phyloP scores from a whole-genome alignment of 2,329 filamentous ascomycete genomes.

The Coniosporium tulheliwenetii region DNA sequence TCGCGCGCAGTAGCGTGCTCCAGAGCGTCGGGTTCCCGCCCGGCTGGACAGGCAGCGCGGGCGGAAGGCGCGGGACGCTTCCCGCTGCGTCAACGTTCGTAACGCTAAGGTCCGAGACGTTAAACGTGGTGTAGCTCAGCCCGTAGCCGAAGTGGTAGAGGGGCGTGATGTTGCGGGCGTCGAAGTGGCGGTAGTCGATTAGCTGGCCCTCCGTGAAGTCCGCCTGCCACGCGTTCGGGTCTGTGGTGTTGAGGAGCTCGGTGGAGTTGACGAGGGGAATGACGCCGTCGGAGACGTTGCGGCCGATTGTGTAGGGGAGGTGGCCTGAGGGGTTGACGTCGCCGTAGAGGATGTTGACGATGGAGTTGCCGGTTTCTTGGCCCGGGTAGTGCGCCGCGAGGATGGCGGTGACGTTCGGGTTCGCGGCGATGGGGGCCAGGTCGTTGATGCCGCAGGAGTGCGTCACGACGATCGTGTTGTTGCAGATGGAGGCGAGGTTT shows the following conservation, averaged over 20 bases:
- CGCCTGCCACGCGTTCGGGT: conserved; percentile 26
- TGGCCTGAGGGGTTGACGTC: conserved; percentile 21
- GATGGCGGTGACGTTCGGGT: conserved; percentile 27
- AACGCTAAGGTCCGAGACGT: conserved; percentile 34
- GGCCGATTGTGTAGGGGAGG: conserved; percentile 23
- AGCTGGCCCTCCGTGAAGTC: conserved; percentile 36
- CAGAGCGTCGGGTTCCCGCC: conserved; percentile 42
- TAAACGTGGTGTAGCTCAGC: conserved; percentile 22
- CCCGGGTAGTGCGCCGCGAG: conserved; percentile 25
- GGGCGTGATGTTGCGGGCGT: conserved; percentile 14
- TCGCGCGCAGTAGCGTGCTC: conserved; percentile 31
- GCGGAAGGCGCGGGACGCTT: conserved; percentile 8
- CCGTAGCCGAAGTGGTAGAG: conserved; percentile 22
- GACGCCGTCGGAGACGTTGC: conserved; percentile 15
- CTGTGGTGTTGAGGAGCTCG: conserved; percentile 13
- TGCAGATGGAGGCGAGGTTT: conserved; percentile 27
- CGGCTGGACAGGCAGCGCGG: conserved; percentile 9
- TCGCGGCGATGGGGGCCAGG: conserved; percentile 35
- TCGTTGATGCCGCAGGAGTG: conserved; percentile 27
- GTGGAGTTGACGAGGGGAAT: conserved; percentile 20
- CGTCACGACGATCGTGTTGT: conserved; percentile 35
- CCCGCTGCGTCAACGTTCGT: background rate
- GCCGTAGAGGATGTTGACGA: conserved; percentile 23
- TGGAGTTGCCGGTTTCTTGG: conserved; percentile 23
- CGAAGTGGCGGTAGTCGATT: conserved; percentile 40